Evolutionary conservation across 2,329 filamentous ascomycete species (phyloP), one percentile per base, ranked within the genome.

Genomic region (Aspergillus chevalieri): DNA sequence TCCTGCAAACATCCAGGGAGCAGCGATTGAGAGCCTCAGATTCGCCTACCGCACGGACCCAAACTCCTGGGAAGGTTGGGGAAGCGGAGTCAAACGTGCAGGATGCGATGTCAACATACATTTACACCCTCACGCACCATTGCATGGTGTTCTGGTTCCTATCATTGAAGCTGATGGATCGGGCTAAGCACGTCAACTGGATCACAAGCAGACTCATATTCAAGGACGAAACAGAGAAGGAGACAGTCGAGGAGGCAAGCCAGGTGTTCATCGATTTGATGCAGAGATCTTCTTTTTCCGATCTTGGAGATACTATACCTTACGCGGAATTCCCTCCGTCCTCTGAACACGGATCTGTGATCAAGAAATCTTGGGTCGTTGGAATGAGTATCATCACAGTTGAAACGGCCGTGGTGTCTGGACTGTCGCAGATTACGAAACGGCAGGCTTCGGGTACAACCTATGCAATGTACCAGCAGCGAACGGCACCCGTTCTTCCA

Each of bases 91-190:
- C 55, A 47, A 71, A 73, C 48, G 62, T 74, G 54, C 77, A 84
- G 6, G 87, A 93, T 53, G 89, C 93, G 56, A 77, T 95, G 45
- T 90, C 91, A 4, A 87, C 93, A 67, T 98, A 98, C 65, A 89
- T 98, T 22, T 93, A 94, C 67, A 87, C 90, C 1, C 75, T 97
- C 47, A 92, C 92, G 7, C 95, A 95, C 65, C 91, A 97, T 65
- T 89, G 95, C 59, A 91, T 98, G 57, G 86, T 90, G 1, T 96
- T 95, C 65, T 98, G 93, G 93, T 98, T 97, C 65, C 78, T 98
- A 58, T 87, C 90, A 1, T 69, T 98, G 59, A 92, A 89, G 62
- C 78, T 95, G 46, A 82, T 85, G 34, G 90, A 96, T 64, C 84
- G 93, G 46, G 82, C 85, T 30, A 88, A 83, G 53, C 85, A 95